Conservation (phyloP, 2,329 filamentous ascomycete species). For the Blastomyces gilchristii region DNA sequence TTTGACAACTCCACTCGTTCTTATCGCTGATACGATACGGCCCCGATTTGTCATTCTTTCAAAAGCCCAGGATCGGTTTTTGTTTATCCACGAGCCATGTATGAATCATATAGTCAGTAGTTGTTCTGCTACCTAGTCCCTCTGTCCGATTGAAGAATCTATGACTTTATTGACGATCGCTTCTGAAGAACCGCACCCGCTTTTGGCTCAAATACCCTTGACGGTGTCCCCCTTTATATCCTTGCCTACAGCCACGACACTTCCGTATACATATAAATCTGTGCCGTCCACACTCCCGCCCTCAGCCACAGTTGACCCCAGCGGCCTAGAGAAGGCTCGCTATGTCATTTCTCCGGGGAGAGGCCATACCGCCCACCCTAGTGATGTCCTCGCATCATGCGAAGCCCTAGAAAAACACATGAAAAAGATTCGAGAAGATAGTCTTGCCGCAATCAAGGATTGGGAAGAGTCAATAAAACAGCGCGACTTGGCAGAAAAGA, state of each 20-base stretch:
- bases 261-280: conserved; percentile 90
- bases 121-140: neutral
- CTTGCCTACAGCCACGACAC: conserved; percentile 76
- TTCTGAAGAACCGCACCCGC: conserved; percentile 60
- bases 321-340: conserved; percentile 42
- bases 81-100: conserved; percentile 24
- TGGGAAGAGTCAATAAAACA: conserved; percentile 57
- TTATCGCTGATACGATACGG: neutral
- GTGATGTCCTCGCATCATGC: conserved; percentile 76
- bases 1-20: neutral
- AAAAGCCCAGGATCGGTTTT: neutral
- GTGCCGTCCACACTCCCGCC: conserved; percentile 79
- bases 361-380: conserved; percentile 73
- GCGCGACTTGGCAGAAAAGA: conserved; percentile 53
- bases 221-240: conserved; percentile 91
- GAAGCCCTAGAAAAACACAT: conserved; percentile 67
- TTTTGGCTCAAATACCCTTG: conserved; percentile 84
- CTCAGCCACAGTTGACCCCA: conserved; percentile 49
- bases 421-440: conserved; percentile 55
- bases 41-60: neutral
- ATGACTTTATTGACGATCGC: neutral
- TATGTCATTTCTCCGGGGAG: conserved; percentile 72
- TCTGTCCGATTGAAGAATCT: conserved; percentile 5
- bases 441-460: conserved; percentile 54
- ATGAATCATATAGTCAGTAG: conserved; percentile 36